A percentile compares a stretch with the other conserved stretches of the same genome.
Evolutionary conservation across 176 grass and related monocot species (phyloP).

Genomic region (Paspalum notatum): DNA sequence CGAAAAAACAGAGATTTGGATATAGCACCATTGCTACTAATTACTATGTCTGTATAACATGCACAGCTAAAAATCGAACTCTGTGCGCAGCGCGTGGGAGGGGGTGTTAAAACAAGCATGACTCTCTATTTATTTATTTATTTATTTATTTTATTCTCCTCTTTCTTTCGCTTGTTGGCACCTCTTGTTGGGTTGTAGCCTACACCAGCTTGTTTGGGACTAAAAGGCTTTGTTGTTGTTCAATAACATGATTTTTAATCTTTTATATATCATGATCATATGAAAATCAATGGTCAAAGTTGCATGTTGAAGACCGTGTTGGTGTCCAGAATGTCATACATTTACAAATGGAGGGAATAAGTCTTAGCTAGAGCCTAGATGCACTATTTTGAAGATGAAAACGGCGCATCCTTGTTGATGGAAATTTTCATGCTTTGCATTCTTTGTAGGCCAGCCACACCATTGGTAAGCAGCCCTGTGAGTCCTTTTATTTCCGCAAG

Average conservation of each 20-base stretch:
- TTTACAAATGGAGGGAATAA: not conserved
- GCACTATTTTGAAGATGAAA: conserved; percentile 21
- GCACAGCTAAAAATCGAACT: not conserved
- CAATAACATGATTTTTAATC: too few relatives aligned
- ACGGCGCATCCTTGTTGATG: conserved; percentile 10
- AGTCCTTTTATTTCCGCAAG: conserved; percentile 43
- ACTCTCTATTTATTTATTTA: too few relatives aligned
- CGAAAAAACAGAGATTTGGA: not conserved
- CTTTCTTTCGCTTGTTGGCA: too few relatives aligned
- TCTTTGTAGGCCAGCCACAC: conserved; percentile 37
- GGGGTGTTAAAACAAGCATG: too few relatives aligned
- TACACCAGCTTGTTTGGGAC: too few relatives aligned
- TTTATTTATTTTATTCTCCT: too few relatives aligned
- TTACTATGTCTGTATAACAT: not conserved
- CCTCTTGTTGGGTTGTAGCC: too few relatives aligned
- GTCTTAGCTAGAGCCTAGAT: not conserved
- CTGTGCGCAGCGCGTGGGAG: too few relatives aligned
- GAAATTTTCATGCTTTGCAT: conserved; percentile 8
- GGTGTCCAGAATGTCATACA: not conserved
- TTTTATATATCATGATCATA: not conserved
- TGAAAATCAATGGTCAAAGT: not conserved
- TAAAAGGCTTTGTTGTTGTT: too few relatives aligned
- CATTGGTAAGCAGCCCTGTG: conserved; percentile 18
- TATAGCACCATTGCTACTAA: not conserved
- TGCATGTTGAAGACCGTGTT: not conserved